Base-by-base conservation (phyloP, 2,329 filamentous ascomycete species). In the Chaetomiaceae sp. region DNA sequence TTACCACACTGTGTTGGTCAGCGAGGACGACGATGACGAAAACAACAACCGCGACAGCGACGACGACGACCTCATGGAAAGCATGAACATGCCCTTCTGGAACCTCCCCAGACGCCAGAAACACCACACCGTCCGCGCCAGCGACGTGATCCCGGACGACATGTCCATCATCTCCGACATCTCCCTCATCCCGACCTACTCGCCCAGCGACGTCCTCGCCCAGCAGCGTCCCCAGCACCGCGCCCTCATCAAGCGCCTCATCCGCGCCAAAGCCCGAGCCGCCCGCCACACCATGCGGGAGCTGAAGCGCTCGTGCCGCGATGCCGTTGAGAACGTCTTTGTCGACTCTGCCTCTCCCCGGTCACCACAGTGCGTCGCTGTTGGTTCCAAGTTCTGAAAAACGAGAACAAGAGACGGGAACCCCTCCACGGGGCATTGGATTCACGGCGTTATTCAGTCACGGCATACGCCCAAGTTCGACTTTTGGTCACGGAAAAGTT, bases 111-210 rank as follows among this genome's bases (percentile, higher is more conserved):
- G 23, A 19, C 44, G 27, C 33, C 48, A 30, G 17, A 46, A 44
- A n/a, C 43, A 16, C 20, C 20, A 6, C 17, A 16, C n/a, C 37
- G 19, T 27, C 38, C 14, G 37, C 38, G 38, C 21, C 1, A 48
- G 37, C 3, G 44, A 52, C 52, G 12, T 20, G 23, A 39, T 48
- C 45, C 46, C 34, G 34, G 53, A 55, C 43, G 51, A 57, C 42
- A 54, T 55, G 53, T 59, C 54, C 21, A 48, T 59, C 35, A 57
- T 60, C 41, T 43, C 52, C 19, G 52, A 58, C 14, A 25, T 43
- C 39, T 58, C 55, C 6, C 44, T 58, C 12, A 55, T 60, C n/a
- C 58, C 57, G 9, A 58, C 57, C 27, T 59, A 59, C 38, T 48
- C 35, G 47, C 55, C 55, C 3, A 53, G 46, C 45, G 55, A 56